Conservation (phyloP, 2,329 filamentous ascomycete species). For the Aspergillus aculeatus region DNA sequence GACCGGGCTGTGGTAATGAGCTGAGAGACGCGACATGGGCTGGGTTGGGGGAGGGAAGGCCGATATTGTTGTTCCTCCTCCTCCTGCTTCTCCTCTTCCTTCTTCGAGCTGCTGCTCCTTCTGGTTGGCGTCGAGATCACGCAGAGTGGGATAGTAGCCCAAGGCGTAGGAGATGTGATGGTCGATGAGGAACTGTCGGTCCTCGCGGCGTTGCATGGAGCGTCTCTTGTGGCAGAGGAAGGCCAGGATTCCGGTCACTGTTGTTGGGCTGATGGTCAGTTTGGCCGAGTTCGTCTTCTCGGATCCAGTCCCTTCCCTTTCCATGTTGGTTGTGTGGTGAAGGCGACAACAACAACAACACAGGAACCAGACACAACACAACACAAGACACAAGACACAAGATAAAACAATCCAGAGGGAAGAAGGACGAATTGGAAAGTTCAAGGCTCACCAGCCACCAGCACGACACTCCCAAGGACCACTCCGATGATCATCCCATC, state of each 20-base stretch:
- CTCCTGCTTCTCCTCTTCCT: not conserved
- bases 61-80: too few species aligned
- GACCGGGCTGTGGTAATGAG: not conserved
- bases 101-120: not conserved
- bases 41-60: not conserved
- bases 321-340: too few species aligned
- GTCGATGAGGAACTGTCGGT: constrained; percentile 19
- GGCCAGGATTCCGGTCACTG: constrained; percentile 27
- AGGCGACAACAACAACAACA: too few species aligned
- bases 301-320: too few species aligned
- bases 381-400: not conserved
- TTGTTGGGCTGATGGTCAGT: not conserved
- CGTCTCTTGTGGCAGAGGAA: constrained; percentile 27
- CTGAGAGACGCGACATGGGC: not conserved
- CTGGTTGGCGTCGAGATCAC: not conserved
- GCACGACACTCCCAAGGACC: constrained; percentile 27
- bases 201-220: constrained; percentile 21
- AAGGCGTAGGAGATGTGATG: constrained; percentile 3
- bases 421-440: not conserved
- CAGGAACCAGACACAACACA: too few species aligned
- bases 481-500: constrained; percentile 29
- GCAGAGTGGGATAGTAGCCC: constrained; percentile 2
- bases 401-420: not conserved
- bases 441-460: constrained; percentile 25
- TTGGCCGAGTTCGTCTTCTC: not conserved